Evolutionary conservation across 2,329 filamentous ascomycete species (phyloP).

Genomic region (Talaromyces sp.): DNA sequence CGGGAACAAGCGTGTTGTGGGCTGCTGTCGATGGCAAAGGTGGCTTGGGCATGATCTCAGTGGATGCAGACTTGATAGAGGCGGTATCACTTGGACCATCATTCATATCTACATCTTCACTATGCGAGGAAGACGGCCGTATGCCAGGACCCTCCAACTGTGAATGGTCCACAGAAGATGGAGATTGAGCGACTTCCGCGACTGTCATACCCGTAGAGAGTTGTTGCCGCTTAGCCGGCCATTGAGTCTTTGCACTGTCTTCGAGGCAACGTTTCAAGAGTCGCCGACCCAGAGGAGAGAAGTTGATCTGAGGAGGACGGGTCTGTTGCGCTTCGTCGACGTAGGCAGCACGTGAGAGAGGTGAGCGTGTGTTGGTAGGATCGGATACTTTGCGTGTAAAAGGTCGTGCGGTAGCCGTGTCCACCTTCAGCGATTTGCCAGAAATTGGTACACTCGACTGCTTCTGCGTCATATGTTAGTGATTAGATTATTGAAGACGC

Average conservation of each 20-base stretch:
- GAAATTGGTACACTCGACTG: conserved; percentile 28
- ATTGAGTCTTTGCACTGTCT: conserved; percentile 38
- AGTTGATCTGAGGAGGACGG: conserved; percentile 27
- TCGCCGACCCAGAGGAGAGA: conserved; percentile 41
- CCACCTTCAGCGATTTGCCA: conserved; percentile 29
- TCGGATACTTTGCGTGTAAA: conserved; percentile 8
- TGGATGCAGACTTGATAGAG: background rate
- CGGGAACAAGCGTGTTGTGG: conserved; percentile 34
- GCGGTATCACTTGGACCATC: conserved; percentile 34
- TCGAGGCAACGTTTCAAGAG: conserved; percentile 42
- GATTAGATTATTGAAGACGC: background rate
- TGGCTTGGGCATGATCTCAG: conserved; percentile 18
- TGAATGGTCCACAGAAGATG: background rate
- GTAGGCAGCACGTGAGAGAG: conserved; percentile 33
- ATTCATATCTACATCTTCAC: conserved; percentile 46
- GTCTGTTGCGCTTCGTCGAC: conserved; percentile 43
- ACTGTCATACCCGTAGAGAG: conserved; percentile 19
- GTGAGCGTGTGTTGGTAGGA: conserved; percentile 21
- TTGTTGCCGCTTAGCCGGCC: conserved; percentile 25
- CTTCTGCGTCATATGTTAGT: conserved; percentile 26
- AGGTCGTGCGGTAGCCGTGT: conserved; percentile 21
- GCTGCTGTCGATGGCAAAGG: conserved; percentile 35
- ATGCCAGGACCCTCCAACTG: background rate
- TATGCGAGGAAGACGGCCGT: conserved; percentile 14
- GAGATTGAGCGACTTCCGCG: background rate